Base-by-base conservation (phyloP, 257 asterid species). In the Solanum pimpinellifolium region DNA sequence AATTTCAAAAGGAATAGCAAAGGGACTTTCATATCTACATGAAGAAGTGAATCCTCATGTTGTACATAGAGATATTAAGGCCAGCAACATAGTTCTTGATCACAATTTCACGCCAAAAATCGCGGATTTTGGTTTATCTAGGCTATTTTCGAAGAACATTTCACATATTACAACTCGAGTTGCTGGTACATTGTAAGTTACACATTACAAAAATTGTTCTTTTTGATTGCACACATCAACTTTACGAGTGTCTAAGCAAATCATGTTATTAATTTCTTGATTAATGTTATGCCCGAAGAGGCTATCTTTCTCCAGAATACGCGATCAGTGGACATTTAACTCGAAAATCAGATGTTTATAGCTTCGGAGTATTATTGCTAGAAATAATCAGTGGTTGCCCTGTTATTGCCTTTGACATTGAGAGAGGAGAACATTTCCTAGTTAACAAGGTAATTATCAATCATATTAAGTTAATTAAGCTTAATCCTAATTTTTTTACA, bases 161-260 rank as follows among this genome's bases (percentile, higher is more conserved):
- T 93, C 98, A 1, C 85, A 93, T 91, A 90, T 95, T 66, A 93
- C 96, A 87, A 95, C 98, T 74, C 95, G 94, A 16, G 98, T 95
- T 18, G 98, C 98, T 3, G 98, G 98, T 15, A 95, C 98, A 27
- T 83, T 95, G 98, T 95, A 87, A 93, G 96, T 91, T 11, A n/a
- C 46, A 65, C 25, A 41, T 20, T 9, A 84, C 37, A 25, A 44
- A 44, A 27, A 2, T 46, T 11, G 2, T 72, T n/a, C 60, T 2
- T 7, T 76, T 14, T 14, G 65, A 39, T 84, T 60, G 4, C 11
- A 84, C 25, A 65, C 49, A 13, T 65, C 9, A 83, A 83, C 42
- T 56, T 56, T 47, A 46, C 14, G 1, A 8, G 66, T 42, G 25
- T 27, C 46, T 27, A 78, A 37, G 52, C 25, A 65, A 41, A 84